phyloP scores from a whole-genome alignment of 345 rosid genomes.

The Tarenaya hassleriana region DNA sequence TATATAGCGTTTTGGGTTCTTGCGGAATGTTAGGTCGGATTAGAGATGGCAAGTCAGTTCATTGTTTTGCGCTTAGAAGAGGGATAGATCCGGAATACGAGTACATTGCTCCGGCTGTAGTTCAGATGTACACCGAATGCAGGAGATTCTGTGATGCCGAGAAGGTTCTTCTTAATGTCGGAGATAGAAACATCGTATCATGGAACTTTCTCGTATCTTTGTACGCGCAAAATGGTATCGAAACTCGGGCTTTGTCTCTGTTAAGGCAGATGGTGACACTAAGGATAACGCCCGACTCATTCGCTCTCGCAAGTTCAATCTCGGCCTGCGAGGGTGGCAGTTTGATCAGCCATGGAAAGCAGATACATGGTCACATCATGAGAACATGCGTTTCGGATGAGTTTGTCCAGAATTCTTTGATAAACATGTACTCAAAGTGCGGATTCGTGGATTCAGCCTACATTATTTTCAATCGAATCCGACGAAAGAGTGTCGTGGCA shows the following conservation, averaged over 20 bases:
- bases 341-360: slow-evolving; percentile 45
- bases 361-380: slow-evolving; percentile 56
- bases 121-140: slow-evolving; percentile 61
- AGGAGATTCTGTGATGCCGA: slow-evolving; percentile 39
- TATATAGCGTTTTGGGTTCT: slow-evolving; percentile 58
- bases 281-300: slow-evolving; percentile 55
- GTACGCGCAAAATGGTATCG: slow-evolving; percentile 45
- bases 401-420: slow-evolving; percentile 47
- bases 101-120: slow-evolving; percentile 50
- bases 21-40: slow-evolving; percentile 51
- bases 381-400: slow-evolving; percentile 37
- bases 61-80: slow-evolving; percentile 50
- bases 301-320: slow-evolving; percentile 57
- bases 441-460: slow-evolving; percentile 42
- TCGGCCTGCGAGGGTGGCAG: slow-evolving; percentile 57
- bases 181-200: slow-evolving; percentile 44
- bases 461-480: slow-evolving; percentile 33
- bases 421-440: slow-evolving; percentile 61
- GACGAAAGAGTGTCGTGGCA: slow-evolving; percentile 37
- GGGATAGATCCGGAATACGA: slow-evolving; percentile 34
- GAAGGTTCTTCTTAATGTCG: slow-evolving; percentile 36
- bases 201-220: slow-evolving; percentile 71
- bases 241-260: slow-evolving; percentile 37
- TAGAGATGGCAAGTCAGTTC: slow-evolving; percentile 66
- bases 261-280: slow-evolving; percentile 46